phyloP scores from a whole-genome alignment of 345 rosid genomes.

The Euclidium syriacum region DNA sequence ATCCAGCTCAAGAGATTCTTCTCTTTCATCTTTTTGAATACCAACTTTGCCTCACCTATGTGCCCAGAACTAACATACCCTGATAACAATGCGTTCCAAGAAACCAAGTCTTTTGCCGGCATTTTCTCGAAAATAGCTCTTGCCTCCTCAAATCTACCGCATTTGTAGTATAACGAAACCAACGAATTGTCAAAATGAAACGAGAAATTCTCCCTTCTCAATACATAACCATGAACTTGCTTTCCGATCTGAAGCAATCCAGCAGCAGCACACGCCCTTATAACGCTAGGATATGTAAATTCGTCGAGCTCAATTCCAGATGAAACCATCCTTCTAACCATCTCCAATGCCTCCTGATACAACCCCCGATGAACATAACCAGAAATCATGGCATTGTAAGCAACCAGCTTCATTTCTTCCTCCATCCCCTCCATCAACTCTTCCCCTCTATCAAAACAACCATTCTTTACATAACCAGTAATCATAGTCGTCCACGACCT shows the following conservation, averaged over 20 bases:
- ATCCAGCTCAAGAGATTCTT: slow-evolving; percentile 32
- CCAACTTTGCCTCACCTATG: slow-evolving; percentile 33
- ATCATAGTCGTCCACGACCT: slow-evolving; percentile 38
- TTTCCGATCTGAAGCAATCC: slow-evolving; percentile 28
- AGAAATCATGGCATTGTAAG: slow-evolving; percentile 34
- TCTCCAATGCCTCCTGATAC: slow-evolving; percentile 25
- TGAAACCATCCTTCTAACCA: slow-evolving; percentile 29
- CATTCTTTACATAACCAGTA: slow-evolving; percentile 31
- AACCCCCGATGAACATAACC: slow-evolving; percentile 33
- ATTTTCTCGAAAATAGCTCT: slow-evolving; percentile 28
- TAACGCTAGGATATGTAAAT: slow-evolving; percentile 32
- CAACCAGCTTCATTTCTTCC: slow-evolving; percentile 23
- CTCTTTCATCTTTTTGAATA: slow-evolving; percentile 32
- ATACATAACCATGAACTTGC: slow-evolving; percentile 29
- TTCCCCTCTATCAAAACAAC: slow-evolving; percentile 20
- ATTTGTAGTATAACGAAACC: slow-evolving; percentile 31
- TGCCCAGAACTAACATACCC: slow-evolving; percentile 33
- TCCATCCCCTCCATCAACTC: slow-evolving; percentile 27
- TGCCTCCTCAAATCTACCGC: slow-evolving; percentile 30
- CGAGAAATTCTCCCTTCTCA: slow-evolving; percentile 25
- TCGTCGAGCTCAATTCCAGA: slow-evolving; percentile 31
- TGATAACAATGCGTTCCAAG: slow-evolving; percentile 38
- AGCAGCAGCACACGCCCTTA: slow-evolving; percentile 34
- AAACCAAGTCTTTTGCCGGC: slow-evolving; percentile 31
- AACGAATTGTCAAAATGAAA: slow-evolving; percentile 30